Evolutionary conservation across 1,284 basidiomycete genomes (phyloP), one percentile per base, ranked within the genome.

Genomic region (Cryptococcus hybrid): DNA sequence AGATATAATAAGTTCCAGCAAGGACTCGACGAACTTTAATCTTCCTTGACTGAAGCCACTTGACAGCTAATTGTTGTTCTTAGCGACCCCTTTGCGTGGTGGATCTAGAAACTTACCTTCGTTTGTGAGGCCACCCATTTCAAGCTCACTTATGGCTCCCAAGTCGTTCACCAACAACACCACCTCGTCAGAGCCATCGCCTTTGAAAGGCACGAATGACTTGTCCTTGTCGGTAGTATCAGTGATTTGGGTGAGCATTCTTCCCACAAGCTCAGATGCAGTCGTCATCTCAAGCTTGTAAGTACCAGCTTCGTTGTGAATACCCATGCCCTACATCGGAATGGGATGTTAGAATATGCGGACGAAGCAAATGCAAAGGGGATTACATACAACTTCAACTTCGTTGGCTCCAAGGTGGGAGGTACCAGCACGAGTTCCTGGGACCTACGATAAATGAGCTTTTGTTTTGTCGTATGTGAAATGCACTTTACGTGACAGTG

Each of bases 301-400:
- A 51, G 91, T 70, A 8, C 93, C 94, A 35, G 87, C 84, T 77
- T 97, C 93, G 73, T 97, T 97, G 80, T 97, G 92, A 61, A 95
- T 94, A 62, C 80, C 81, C 81, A 81, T 83, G 9, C 93, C 92
- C 62, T 61, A 30, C 36, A 34, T 9, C 13, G 9, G 51, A 6
- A 15, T 8, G n/a, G 11, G 7, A 46, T 24, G 12, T 8, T 4
- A 11, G 5, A 30, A 15, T 5, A 11, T 38, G 52, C 12, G 30
- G 42, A 12, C 24, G n/a, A 42, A 15, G 9, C 39, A 39, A 15
- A 15, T 11, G 39, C 13, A 9, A 35, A 37, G 38, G 37, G 9
- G 37, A 13, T 15, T n/a, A 52, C 59, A 54, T 47, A 65, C 66
- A n/a, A 72, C 59, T 47, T 72, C 70, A 46, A 66, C 50, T 52